Conservation (phyloP, 2,329 filamentous ascomycete genomes). For the Thielaviopsis musarum region DNA sequence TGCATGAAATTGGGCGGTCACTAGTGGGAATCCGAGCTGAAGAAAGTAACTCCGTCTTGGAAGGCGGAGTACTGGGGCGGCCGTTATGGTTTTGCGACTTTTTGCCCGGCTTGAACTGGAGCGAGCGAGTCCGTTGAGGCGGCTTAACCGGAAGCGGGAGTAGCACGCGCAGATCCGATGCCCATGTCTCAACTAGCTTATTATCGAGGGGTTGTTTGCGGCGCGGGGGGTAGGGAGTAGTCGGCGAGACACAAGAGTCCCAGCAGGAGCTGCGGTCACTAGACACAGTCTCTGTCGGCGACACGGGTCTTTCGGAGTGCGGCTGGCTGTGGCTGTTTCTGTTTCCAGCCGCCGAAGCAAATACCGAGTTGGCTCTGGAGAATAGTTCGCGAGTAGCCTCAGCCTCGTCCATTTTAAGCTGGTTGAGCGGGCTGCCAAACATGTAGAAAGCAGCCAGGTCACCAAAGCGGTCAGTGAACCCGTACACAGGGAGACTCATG, state of each 20-base stretch:
- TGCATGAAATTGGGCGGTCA: slow-evolving; percentile 1
- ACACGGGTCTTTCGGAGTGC: slow-evolving; percentile 6
- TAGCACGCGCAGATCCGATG: slow-evolving; percentile 1
- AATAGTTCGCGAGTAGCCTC: slow-evolving; percentile 6
- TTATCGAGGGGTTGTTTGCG: neutral
- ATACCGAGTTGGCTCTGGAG: slow-evolving; percentile 5
- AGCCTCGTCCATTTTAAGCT: neutral
- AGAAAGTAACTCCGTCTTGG: slow-evolving; percentile 1
- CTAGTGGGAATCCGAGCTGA: neutral
- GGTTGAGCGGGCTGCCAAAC: slow-evolving; percentile 22
- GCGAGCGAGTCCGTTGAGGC: slow-evolving; percentile 6
- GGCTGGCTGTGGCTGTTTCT: neutral
- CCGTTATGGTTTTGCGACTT: slow-evolving; percentile 5
- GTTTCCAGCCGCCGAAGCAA: neutral
- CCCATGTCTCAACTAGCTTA: slow-evolving; percentile 7
- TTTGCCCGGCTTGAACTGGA: slow-evolving; percentile 7
- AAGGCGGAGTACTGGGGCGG: slow-evolving; percentile 5
- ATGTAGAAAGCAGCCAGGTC: slow-evolving; percentile 31
- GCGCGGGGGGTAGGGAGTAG: slow-evolving; percentile 10
- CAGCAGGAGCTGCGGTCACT: slow-evolving; percentile 11
- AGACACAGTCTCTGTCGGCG: slow-evolving; percentile 12
- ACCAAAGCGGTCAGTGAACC: slow-evolving; percentile 25
- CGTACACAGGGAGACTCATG: slow-evolving; percentile 32
- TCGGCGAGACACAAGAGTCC: slow-evolving; percentile 11
- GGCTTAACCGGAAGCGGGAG: slow-evolving; percentile 6